Evolutionary conservation across 768 basidiomycete species (phyloP).

Genomic region (Calocybe cyanea): DNA sequence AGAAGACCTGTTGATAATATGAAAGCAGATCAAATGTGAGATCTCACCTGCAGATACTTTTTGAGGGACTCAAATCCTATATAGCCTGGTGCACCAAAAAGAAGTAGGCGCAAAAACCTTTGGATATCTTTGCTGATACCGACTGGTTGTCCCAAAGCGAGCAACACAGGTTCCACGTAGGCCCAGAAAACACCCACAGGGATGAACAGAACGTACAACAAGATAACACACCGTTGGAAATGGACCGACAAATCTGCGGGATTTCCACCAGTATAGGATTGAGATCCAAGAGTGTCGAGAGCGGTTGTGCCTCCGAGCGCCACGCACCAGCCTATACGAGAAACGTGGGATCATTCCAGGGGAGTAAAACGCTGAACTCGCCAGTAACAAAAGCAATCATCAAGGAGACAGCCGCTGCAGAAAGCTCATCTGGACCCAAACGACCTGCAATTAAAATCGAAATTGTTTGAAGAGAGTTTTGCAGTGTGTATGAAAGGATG

Average conservation of each 20-base stretch:
- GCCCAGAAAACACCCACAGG: slow-evolving; percentile 64
- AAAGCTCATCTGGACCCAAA: slow-evolving; percentile 66
- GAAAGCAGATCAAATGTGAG: neutral
- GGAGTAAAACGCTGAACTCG: slow-evolving; percentile 38
- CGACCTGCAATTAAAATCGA: slow-evolving; percentile 48
- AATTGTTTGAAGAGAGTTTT: slow-evolving; percentile 70
- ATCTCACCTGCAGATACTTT: slow-evolving; percentile 60
- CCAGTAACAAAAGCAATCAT: slow-evolving; percentile 81
- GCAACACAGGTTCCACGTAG: slow-evolving; percentile 58
- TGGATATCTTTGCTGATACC: slow-evolving; percentile 59
- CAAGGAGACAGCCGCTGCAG: slow-evolving; percentile 66
- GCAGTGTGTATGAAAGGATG: slow-evolving; percentile 65
- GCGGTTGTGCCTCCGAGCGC: slow-evolving; percentile 78
- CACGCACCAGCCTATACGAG: slow-evolving; percentile 63
- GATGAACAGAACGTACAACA: slow-evolving; percentile 61
- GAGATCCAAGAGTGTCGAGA: slow-evolving; percentile 74
- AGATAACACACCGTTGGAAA: slow-evolving; percentile 63
- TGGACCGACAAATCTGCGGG: slow-evolving; percentile 69
- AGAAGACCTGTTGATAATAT: neutral
- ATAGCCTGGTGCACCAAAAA: slow-evolving; percentile 66
- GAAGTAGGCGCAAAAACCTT: slow-evolving; percentile 58
- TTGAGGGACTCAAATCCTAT: slow-evolving; percentile 75
- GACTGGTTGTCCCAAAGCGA: slow-evolving; percentile 58
- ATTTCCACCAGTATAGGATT: slow-evolving; percentile 65
- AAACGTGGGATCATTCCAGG: slow-evolving; percentile 47